Base-by-base conservation (phyloP, 148 eudicot genomes). In the Silene latifolia region DNA sequence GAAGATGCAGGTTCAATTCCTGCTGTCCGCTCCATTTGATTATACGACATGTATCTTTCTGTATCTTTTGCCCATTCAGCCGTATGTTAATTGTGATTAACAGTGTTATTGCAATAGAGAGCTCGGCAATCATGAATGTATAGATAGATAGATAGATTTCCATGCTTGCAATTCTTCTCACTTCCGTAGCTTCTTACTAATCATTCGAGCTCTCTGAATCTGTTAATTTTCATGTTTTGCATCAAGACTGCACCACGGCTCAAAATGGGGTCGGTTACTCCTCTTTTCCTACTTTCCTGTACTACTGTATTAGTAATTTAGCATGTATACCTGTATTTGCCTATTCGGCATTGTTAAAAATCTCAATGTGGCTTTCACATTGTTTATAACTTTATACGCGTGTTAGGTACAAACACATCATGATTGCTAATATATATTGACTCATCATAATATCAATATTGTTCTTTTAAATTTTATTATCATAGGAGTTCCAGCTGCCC, bases 1-100 rank as follows among this genome's bases (percentile, higher is more conserved):
- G 79, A 80, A 80, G 76, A 71, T 66, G 83, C 47, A 71, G 83
- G 83, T 80, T 80, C 73, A 44, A 80, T 29, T 80, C 83, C 83
- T 58, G 67, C 83, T 80, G 74, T 76, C 79, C 76, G 79, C 79
- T 72, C 20, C 27, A 39, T 23, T 39, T 53, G 7, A 4, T n/a
- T 35, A 3, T 19, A 7, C n/a, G n/a, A n/a, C n/a, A n/a, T n/a
- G n/a, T n/a, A n/a, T n/a, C n/a, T n/a, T n/a, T n/a, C n/a, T n/a
- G n/a, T n/a, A n/a, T n/a, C n/a, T 69, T 21, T 69, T 21, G 5
- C 20, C 11, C 29, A 20, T 27, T 27, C 68, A 13, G 29, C 4
- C 11, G 18, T 10, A 39, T 65, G 46, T 65, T 65, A 2, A 32
- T 32, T 65, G 69, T 65, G 18, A 15, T 35, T 29, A 63, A 64